Base-by-base conservation (phyloP, 805 yeast genomes). In the Saccharomycopsis capsularis region DNA sequence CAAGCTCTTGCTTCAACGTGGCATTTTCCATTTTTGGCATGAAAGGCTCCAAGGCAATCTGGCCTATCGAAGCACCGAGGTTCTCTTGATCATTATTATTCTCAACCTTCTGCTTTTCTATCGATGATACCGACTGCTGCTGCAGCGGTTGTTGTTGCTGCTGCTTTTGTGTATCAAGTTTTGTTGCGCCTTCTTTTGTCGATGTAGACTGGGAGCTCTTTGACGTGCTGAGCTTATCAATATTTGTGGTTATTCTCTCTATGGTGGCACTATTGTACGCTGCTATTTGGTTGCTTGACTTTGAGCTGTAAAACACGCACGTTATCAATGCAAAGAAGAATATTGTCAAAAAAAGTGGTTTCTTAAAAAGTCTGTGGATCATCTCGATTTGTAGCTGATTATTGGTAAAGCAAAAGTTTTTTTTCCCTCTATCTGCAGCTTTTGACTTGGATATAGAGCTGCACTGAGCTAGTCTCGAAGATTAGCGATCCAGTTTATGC, bases 11-110 rank as follows among this genome's bases (percentile, higher is more conserved):
- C 59, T 79, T 78, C 46, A 79, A 68, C 0, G 89, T 83, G 56
- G 81, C 89, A 64, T 91, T 91, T 15, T 85, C 85, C 95, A 93
- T 89, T 57, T 86, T 78, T 4, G 95, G 95, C 99, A 93, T 93
- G 60, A 89, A 89, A 2, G 89, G 72, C 38, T 48, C 56, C 36
- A 56, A 21, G 5, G 36, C 38, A 36, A 40, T 22, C 15, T 29
- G 22, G 18, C 21, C 47, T 18, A 25, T 2, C 13, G 23, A 27
- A n/a, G 16, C 48, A 11, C 11, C 22, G 4, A 29, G 19, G 1
- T 19, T 32, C 16, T 42, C 44, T 21, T 19, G 36, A 18, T 37
- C 44, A 13, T 38, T 22, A 11, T 13, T 38, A 23, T 5, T 13
- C 13, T 36, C 43, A 6, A 19, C 23, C 19, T 32, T 38, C 6